Percentiles rank a stretch among this genome's conserved stretches.
Conservation (phyloP, 2,329 filamentous ascomycete species). For the Pseudocercospora fuligena region DNA sequence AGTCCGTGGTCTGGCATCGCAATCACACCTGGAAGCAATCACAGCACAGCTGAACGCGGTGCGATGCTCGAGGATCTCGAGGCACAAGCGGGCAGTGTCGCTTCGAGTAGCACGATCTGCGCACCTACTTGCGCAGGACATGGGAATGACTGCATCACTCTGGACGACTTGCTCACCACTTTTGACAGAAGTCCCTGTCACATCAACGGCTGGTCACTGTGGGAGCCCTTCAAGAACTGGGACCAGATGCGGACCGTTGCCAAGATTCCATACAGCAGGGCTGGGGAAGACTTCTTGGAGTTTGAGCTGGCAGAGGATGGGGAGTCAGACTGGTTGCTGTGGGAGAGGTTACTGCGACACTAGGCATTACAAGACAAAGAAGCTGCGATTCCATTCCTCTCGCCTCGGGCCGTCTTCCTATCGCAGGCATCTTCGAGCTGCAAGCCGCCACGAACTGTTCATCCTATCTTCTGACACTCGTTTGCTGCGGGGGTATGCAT, state of each 20-base stretch:
- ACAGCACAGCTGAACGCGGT: not conserved
- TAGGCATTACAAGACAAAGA: not conserved
- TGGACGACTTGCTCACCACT: not conserved
- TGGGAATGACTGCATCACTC: not conserved
- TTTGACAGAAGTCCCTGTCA: not conserved
- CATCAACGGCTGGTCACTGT: not conserved
- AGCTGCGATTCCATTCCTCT: not conserved
- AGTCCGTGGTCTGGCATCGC: not conserved
- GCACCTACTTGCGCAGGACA: not conserved
- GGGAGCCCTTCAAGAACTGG: conserved; percentile 3
- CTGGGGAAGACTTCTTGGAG: not conserved
- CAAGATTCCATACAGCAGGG: not conserved
- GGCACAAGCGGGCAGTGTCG: not conserved
- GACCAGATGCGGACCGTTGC: not conserved
- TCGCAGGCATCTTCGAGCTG: not conserved
- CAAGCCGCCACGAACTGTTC: not conserved
- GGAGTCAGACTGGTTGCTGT: not conserved
- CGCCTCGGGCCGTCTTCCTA: not conserved
- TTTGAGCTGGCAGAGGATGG: not conserved
- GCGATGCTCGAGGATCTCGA: not conserved
- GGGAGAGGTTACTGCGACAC: not conserved
- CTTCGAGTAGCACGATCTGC: not conserved
- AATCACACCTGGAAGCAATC: not conserved
- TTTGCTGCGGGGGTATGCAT: not conserved
- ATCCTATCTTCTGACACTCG: not conserved